Percentiles rank a stretch among this genome's conserved stretches.
Conservation (phyloP, 306 rosid species). For the Oemleria cerasiformis region DNA sequence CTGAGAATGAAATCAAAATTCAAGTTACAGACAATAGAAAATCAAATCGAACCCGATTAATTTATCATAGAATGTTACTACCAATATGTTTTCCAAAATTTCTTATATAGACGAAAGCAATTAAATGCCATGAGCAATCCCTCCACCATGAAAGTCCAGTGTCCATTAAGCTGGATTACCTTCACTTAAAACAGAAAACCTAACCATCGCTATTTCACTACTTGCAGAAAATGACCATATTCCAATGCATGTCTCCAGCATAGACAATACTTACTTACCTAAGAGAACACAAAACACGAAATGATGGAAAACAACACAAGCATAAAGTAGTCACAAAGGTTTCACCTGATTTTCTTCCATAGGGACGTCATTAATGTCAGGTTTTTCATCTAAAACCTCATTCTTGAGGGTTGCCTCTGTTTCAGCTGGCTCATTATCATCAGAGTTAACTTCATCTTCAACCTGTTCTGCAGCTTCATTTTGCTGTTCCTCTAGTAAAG, state of each 20-base stretch:
- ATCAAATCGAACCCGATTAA: neutral
- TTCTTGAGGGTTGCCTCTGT: slow-evolving; percentile 42
- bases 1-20: slow-evolving; percentile 40
- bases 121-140: neutral
- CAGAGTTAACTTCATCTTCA: slow-evolving; percentile 59
- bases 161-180: neutral
- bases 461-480: slow-evolving; percentile 58
- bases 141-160: neutral
- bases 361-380: slow-evolving; percentile 86
- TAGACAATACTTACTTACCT: neutral
- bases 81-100: neutral
- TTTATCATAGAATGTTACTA: neutral
- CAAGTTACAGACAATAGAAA: neutral
- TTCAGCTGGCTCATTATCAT: slow-evolving; percentile 44
- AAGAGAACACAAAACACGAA: neutral
- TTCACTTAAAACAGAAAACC: too few relatives aligned
- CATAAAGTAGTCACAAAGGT: slow-evolving; percentile 1
- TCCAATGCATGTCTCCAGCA: neutral
- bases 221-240: too few relatives aligned
- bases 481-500: slow-evolving; percentile 84
- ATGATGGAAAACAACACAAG: neutral
- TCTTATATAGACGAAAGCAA: neutral
- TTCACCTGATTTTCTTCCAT: slow-evolving; percentile 88
- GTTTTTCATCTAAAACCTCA: slow-evolving; percentile 66
- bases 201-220: too few relatives aligned